Evolutionary conservation across 2,329 filamentous ascomycete species (phyloP).

Genomic region (Ascocoryne sarcoides): DNA sequence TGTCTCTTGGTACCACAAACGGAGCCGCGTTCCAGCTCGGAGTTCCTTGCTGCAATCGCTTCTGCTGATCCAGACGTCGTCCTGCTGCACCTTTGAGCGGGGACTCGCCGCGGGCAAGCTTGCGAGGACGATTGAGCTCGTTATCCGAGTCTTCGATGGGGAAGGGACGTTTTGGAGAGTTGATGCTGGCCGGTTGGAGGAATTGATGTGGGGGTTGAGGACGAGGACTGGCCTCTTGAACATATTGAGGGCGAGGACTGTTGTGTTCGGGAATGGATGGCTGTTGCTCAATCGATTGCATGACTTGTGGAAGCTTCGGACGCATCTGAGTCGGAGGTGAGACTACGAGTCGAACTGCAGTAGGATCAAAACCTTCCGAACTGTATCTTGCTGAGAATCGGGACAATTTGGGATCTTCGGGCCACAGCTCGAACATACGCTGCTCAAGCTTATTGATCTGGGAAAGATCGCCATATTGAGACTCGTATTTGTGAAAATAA

Average conservation of each 20-base stretch:
- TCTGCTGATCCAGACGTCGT: slow-evolving; percentile 66
- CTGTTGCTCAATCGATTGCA: slow-evolving; percentile 46
- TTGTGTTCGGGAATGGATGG: slow-evolving; percentile 31
- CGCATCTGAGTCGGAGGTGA: slow-evolving; percentile 72
- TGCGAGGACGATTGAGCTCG: slow-evolving; percentile 66
- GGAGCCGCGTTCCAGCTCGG: slow-evolving; percentile 33
- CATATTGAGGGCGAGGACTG: slow-evolving; percentile 26
- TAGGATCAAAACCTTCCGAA: slow-evolving; percentile 68
- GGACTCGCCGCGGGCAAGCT: slow-evolving; percentile 81
- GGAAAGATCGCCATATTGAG: slow-evolving; percentile 82
- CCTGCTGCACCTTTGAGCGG: slow-evolving; percentile 87
- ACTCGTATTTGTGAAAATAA: slow-evolving; percentile 94
- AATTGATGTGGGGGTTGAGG: slow-evolving; percentile 27
- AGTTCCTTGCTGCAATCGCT: slow-evolving; percentile 43
- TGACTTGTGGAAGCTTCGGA: slow-evolving; percentile 41
- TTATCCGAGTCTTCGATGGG: slow-evolving; percentile 60
- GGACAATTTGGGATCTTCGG: slow-evolving; percentile 68
- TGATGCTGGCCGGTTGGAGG: slow-evolving; percentile 18
- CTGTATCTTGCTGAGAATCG: slow-evolving; percentile 73
- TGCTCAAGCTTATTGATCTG: slow-evolving; percentile 87
- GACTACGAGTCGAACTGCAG: slow-evolving; percentile 71
- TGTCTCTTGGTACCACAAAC: slow-evolving; percentile 63
- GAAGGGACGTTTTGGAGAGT: slow-evolving; percentile 33
- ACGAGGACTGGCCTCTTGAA: slow-evolving; percentile 26
- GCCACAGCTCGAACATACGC: slow-evolving; percentile 89